Evolutionary conservation across 2,329 filamentous ascomycete species (phyloP), one percentile per base, ranked within the genome.

Genomic region (Ophiocordyceps robertsii): DNA sequence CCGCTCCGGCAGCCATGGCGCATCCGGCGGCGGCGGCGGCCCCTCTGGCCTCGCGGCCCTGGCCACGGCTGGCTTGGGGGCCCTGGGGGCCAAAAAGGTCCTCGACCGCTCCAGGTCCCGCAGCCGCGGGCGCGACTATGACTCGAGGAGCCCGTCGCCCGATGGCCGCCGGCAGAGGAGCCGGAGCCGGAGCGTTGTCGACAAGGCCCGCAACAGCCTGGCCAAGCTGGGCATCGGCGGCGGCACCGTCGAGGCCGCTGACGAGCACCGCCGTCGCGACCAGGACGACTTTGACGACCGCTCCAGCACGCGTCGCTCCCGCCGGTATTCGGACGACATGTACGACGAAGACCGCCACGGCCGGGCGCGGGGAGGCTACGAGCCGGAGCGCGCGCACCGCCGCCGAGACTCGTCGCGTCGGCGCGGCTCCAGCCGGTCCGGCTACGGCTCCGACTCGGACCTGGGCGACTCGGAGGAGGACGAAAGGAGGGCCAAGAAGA

Each of bases 121-220:
- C 45, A 77, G 74, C 47, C 70, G 74, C 41, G 68, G 70, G 46
- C 70, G 70, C 9, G 64, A 67, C 40, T 50, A 52, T 42, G 66
- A 69, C 46, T 64, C 61, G 0, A 56, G 59, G 41, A 66, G 63
- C 49, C 65, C 64, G 3, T 68, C 65, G 2, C 66, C 66, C 3
- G 63, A 70, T 46, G 67, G 70, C 39, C 73, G 55, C 19, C 58
- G 57, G 27, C 56, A 58, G 21, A 59, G 64, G 44, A 67, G 74
- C 60, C 72, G 77, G 48, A 81, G 77, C 64, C 75, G 76, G 47
- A 81, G 77, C 55, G 70, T 81, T n/a, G 75, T 79, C 9, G 76
- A 80, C 54, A 66, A 66, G 42, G 74, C 76, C 17, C 73, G 77
- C 43, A 75, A 75, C 46, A 68, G 75, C 42, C 63, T 82, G 32